phyloP scores from a whole-genome alignment of 306 rosid species.

The Coriaria nepalensis region DNA sequence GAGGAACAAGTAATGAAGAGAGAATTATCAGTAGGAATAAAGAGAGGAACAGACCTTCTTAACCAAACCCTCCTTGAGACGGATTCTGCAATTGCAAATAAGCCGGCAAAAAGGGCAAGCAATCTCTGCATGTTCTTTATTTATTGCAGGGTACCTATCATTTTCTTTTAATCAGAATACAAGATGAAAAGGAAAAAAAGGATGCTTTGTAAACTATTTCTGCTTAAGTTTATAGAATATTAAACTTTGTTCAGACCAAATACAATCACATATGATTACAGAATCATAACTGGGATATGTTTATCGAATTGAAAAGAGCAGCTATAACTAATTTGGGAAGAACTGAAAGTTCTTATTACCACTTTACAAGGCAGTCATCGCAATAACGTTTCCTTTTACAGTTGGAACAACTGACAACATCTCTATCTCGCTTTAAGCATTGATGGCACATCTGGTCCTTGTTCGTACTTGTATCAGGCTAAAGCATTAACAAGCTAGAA shows the following conservation, averaged over 20 bases:
- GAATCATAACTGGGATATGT: not conserved
- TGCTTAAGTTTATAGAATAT: no score
- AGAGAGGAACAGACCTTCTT: constrained; percentile 14
- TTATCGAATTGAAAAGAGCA: not conserved
- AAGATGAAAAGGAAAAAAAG: no score
- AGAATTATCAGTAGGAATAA: constrained; percentile 3
- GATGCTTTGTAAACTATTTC: no score
- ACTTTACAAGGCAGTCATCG: constrained; percentile 37
- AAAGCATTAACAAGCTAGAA: no score
- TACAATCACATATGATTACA: no score
- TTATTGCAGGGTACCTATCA: constrained; percentile 50
- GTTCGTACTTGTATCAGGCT: not conserved
- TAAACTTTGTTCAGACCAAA: not conserved
- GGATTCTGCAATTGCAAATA: constrained; percentile 64
- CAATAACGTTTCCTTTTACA: constrained; percentile 45
- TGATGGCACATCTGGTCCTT: constrained; percentile 51
- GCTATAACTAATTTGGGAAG: not conserved
- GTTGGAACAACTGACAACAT: constrained; percentile 34
- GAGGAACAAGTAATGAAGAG: not conserved
- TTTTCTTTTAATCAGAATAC: no score
- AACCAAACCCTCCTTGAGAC: constrained; percentile 32
- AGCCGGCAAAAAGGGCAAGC: constrained; percentile 45
- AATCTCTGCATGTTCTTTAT: constrained; percentile 31
- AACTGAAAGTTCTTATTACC: constrained; percentile 20
- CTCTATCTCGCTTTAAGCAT: constrained; percentile 49